A percentile compares a stretch with the other conserved stretches of the same genome.
Conservation (phyloP, 1,284 basidiomycete species). For the Malassezia pachydermatis region DNA sequence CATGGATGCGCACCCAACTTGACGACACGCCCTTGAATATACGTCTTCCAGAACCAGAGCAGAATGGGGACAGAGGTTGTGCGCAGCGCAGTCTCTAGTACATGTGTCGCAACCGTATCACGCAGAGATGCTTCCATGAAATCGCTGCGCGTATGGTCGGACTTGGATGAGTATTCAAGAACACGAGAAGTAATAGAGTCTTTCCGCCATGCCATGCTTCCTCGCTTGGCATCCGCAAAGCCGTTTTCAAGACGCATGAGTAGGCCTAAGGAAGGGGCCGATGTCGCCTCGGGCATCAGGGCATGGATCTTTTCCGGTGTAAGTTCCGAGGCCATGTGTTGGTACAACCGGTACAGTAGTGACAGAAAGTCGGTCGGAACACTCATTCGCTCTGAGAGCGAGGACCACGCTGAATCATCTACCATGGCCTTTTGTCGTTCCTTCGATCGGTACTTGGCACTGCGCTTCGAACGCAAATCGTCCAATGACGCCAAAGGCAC, state of each 20-base stretch:
- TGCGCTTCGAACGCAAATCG: conserved; percentile 27
- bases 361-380: conserved; percentile 20
- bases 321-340: conserved; percentile 13
- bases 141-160: conserved; percentile 19
- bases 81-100: conserved; percentile 25
- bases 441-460: conserved; percentile 36
- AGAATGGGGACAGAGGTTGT: conserved; percentile 15
- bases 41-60: conserved; percentile 28
- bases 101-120: conserved; percentile 40
- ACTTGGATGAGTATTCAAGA: conserved; percentile 17
- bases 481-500: conserved; percentile 20
- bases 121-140: conserved; percentile 36
- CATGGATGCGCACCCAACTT: conserved; percentile 40
- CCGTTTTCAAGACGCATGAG: conserved; percentile 25
- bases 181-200: conserved; percentile 26
- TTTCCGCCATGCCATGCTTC: conserved; percentile 8
- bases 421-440: conserved; percentile 18
- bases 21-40: conserved; percentile 28
- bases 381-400: conserved; percentile 6
- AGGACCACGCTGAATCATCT: neutral
- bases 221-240: neutral
- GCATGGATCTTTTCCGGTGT: conserved; percentile 15
- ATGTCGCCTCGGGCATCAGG: conserved; percentile 26
- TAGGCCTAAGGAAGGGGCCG: conserved; percentile 34
- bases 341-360: conserved; percentile 7